phyloP scores from a whole-genome alignment of 2,329 filamentous ascomycete species.

The Blumeria graminis region DNA sequence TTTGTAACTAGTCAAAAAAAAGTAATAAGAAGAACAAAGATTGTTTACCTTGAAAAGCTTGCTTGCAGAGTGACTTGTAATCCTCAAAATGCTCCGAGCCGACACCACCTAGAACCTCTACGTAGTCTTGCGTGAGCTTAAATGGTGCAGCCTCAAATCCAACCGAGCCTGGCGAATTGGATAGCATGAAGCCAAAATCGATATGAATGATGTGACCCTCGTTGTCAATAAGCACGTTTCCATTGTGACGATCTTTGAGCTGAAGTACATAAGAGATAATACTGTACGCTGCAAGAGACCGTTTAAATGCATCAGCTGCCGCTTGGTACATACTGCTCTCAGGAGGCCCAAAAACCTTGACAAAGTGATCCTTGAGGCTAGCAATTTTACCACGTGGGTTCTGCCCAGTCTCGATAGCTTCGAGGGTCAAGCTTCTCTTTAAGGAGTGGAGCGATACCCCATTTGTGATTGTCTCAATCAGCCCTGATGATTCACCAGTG shows the following conservation, averaged over 20 bases:
- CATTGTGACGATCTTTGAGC: constrained; percentile 69
- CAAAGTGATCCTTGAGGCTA: constrained; percentile 58
- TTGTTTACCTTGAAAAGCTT: constrained; percentile 52
- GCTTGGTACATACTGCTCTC: constrained; percentile 45
- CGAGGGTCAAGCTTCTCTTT: constrained; percentile 58
- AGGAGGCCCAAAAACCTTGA: constrained; percentile 50
- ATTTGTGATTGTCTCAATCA: constrained; percentile 75
- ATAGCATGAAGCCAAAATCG: constrained; percentile 77
- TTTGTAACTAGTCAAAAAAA: background rate
- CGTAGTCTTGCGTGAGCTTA: constrained; percentile 67
- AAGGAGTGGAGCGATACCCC: constrained; percentile 70
- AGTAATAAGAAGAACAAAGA: constrained; percentile 3
- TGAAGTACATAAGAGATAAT: constrained; percentile 67
- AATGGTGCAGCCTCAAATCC: constrained; percentile 73
- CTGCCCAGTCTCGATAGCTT: constrained; percentile 44
- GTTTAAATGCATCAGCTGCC: constrained; percentile 55
- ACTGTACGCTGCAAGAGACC: constrained; percentile 65
- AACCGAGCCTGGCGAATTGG: constrained; percentile 62
- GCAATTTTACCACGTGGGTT: constrained; percentile 57
- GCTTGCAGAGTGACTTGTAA: constrained; percentile 59
- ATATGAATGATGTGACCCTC: constrained; percentile 75
- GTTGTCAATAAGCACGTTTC: constrained; percentile 66
- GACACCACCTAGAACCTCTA: constrained; percentile 57
- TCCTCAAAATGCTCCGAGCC: constrained; percentile 45
- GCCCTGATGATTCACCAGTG: constrained; percentile 59